Base-by-base conservation (phyloP, 768 basidiomycete species). In the Lactifluus subvellereus region DNA sequence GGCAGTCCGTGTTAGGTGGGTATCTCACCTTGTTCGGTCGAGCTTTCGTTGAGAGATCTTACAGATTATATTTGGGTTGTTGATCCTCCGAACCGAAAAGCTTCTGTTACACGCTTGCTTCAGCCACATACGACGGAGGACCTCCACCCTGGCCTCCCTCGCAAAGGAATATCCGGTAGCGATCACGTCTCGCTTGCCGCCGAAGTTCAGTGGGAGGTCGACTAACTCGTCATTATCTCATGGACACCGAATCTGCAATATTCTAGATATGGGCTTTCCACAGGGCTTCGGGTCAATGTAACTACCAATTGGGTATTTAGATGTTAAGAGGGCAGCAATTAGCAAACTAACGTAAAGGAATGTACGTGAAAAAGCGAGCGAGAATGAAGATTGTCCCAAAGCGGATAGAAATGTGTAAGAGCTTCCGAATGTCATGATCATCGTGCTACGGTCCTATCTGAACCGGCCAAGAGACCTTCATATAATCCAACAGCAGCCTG, bases 31-130 rank as follows among this genome's bases (percentile, higher is more conserved):
- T 51, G 6, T 42, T 30, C 40, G 16, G 10, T 27, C 59, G 35
- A 49, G 35, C 38, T 57, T 35, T 32, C 18, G 58, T 32, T 60
- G 53, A 56, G 62, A 16, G 57, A 60, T 32, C 53, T 37, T 9
- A 38, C 50, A 95, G 95, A 97, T 77, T 98, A 98, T 72, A 90
- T 98, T 57, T 94, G 97, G 72, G 76, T 95, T 54, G 67, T 87
- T 6, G 81, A 85, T 65, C 75, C 82, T 3, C 71, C 73, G 6
- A 57, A 69, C 49, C 50, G 66, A 42, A 68, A 60, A 14, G 72
- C 78, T 42, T 67, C 69, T 30, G 74, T 90, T 43, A 71, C 74
- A 35, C 79, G 83, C 11, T 75, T 95, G 32, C 81, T 92, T 10
- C 72, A 80, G 32, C 86, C 90, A 14, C 87, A 86, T 69, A 71